A percentile compares a stretch with the other conserved stretches of the same genome.
Conservation (phyloP, 2,329 filamentous ascomycete species). For the Talaromyces sp. region DNA sequence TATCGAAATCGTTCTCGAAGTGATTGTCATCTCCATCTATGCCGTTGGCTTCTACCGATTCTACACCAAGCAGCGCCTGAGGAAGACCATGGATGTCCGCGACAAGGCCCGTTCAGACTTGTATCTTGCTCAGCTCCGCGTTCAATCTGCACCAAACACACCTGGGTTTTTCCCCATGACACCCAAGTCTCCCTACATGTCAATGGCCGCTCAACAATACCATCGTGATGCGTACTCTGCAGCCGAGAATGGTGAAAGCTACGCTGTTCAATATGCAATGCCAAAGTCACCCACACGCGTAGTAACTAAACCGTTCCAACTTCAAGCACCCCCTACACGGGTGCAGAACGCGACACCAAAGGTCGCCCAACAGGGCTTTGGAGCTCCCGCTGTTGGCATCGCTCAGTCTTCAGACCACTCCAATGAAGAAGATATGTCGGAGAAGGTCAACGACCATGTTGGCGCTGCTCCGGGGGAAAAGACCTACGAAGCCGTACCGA, state of each 20-base stretch:
- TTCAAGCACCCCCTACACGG: conserved; percentile 79
- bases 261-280: conserved; percentile 52
- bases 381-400: conserved; percentile 29
- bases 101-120: conserved; percentile 92
- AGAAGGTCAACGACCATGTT: conserved; percentile 61
- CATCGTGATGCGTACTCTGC: conserved; percentile 43
- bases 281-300: conserved; percentile 60
- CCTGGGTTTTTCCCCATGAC: conserved; percentile 74
- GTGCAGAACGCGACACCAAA: conserved; percentile 75
- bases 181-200: conserved; percentile 48
- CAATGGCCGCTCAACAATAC: conserved; percentile 26
- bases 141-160: conserved; percentile 91
- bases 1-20: conserved; percentile 91
- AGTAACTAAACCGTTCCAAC: conserved; percentile 64
- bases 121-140: conserved; percentile 80
- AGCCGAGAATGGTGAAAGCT: conserved; percentile 52
- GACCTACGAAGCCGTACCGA: conserved; percentile 80
- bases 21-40: conserved; percentile 89
- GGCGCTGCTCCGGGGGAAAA: conserved; percentile 74
- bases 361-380: conserved; percentile 61
- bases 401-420: conserved; percentile 22
- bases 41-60: conserved; percentile 94
- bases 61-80: conserved; percentile 91
- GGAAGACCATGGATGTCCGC: conserved; percentile 93
- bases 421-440: conserved; percentile 29